A percentile compares a stretch with the other conserved stretches of the same genome.
These are phyloP conservation scores for Peronospora farinosa DNA, from an alignment of 352 stramenopile species.

Conservation along the genomic window DNA sequence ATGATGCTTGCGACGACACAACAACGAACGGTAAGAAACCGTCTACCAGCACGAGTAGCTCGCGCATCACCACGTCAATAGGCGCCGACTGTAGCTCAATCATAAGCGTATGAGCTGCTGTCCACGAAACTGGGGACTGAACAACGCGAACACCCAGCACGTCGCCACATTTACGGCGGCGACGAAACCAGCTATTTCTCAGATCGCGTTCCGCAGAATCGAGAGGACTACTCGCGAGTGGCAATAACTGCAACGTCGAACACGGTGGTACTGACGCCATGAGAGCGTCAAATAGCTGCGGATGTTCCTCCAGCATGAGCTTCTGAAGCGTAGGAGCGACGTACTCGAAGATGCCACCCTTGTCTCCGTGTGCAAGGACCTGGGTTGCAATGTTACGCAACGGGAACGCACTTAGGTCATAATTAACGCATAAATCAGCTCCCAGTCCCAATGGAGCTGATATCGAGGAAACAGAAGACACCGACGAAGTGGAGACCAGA, in stretches of 20 bases:
- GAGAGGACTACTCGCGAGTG: conserved; percentile 17
- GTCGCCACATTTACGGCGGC: conserved; percentile 14
- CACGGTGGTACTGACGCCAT: conserved; percentile 13
- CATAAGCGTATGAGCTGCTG: conserved; percentile 19
- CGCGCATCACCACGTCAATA: conserved; percentile 26
- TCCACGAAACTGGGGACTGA: conserved; percentile 25
- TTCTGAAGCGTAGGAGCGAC: conserved; percentile 42
- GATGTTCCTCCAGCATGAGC: conserved; percentile 51
- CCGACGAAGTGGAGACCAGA: conserved; percentile 27
- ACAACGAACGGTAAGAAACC: conserved; percentile 33
- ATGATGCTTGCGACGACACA: conserved; percentile 10
- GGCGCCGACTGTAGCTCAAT: conserved; percentile 31
- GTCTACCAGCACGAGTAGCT: conserved; percentile 29
- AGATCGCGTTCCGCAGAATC: conserved; percentile 23
- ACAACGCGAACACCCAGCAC: conserved; percentile 10
- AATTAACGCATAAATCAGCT: conserved; percentile 47
- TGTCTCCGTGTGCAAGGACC: conserved; percentile 26
- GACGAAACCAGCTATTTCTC: conserved; percentile 30
- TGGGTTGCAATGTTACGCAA: conserved; percentile 43
- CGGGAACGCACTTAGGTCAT: conserved; percentile 40
- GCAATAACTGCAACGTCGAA: conserved; percentile 22
- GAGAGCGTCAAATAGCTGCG: conserved; percentile 32
- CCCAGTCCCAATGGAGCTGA: conserved; percentile 25
- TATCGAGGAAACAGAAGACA: conserved; percentile 19
- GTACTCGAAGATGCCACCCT: conserved; percentile 45